These are phyloP conservation scores for Monilinia polystroma DNA, from an alignment of 2,329 filamentous ascomycete species.

Conservation along the genomic window DNA sequence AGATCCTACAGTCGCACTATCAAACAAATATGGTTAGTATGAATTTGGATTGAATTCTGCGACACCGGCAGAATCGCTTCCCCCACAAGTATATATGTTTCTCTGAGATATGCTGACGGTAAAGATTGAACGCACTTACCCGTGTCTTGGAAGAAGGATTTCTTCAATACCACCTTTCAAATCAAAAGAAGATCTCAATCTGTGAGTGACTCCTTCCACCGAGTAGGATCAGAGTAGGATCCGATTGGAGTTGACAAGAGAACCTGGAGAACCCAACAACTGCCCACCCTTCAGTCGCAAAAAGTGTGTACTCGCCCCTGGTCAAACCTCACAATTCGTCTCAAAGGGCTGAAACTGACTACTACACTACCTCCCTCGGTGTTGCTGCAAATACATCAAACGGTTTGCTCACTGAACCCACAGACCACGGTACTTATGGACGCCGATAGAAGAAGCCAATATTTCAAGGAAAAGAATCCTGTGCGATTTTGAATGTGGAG, in stretches of 20 bases:
- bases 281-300: conserved; percentile 16
- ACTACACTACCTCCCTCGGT: conserved; percentile 2
- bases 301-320: conserved; percentile 2
- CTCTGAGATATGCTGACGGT: background rate
- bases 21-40: conserved; percentile 32
- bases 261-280: conserved; percentile 12
- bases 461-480: conserved; percentile 15
- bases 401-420: conserved; percentile 11
- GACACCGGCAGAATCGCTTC: conserved; percentile 9
- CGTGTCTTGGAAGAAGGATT: background rate
- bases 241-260: background rate
- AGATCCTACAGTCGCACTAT: conserved; percentile 25
- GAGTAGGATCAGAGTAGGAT: background rate
- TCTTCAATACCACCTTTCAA: conserved; percentile 13
- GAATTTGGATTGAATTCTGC: conserved; percentile 10
- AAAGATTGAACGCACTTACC: conserved; percentile 10
- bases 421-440: conserved; percentile 13
- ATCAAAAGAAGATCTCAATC: background rate
- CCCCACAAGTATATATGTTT: background rate
- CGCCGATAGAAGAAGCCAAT: conserved; percentile 11
- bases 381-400: background rate
- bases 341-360: conserved; percentile 20
- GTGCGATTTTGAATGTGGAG: conserved; percentile 5
- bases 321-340: background rate
- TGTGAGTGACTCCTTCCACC: background rate